Percentiles rank a stretch among this genome's conserved stretches.
Conservation (phyloP, 1,139 yeast species). For the Debaryomyces psychrophilus region DNA sequence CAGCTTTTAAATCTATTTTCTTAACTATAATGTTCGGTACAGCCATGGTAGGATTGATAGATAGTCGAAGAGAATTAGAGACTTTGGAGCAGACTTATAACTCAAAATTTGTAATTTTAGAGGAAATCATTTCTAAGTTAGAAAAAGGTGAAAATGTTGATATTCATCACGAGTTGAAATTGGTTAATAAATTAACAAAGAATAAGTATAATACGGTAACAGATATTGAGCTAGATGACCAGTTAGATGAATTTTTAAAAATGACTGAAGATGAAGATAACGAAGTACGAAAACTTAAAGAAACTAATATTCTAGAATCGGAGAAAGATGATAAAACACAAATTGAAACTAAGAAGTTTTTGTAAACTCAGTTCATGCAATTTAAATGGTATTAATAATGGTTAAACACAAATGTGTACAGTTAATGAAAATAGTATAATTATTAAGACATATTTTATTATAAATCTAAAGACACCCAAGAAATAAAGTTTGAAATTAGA, state of each 20-base stretch:
- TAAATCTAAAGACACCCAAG: conserved; percentile 10
- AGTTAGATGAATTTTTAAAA: conserved; percentile 39
- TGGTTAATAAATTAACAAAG: conserved; percentile 41
- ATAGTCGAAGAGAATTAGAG: conserved; percentile 38
- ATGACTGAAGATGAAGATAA: conserved; percentile 29
- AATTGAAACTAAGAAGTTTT: conserved; percentile 21
- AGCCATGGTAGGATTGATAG: conserved; percentile 43
- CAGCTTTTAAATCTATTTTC: conserved; percentile 43
- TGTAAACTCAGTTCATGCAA: conserved; percentile 11
- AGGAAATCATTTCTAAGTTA: conserved; percentile 35
- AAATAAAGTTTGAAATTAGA: conserved; percentile 6
- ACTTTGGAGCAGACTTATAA: conserved; percentile 32
- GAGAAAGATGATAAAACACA: background rate
- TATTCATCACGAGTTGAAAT: conserved; percentile 38
- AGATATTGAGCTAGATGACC: conserved; percentile 46
- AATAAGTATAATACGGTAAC: conserved; percentile 34
- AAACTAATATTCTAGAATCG: background rate
- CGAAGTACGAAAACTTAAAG: conserved; percentile 1
- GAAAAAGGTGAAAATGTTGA: conserved; percentile 38
- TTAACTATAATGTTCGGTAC: conserved; percentile 45
- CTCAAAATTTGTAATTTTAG: conserved; percentile 35
- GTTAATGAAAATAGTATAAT: background rate
- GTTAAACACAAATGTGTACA: background rate
- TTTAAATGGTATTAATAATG: background rate
- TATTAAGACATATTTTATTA: conserved; percentile 8